Base-by-base conservation (phyloP, 805 yeast genomes). In the Tanozyma kutaoensis region DNA sequence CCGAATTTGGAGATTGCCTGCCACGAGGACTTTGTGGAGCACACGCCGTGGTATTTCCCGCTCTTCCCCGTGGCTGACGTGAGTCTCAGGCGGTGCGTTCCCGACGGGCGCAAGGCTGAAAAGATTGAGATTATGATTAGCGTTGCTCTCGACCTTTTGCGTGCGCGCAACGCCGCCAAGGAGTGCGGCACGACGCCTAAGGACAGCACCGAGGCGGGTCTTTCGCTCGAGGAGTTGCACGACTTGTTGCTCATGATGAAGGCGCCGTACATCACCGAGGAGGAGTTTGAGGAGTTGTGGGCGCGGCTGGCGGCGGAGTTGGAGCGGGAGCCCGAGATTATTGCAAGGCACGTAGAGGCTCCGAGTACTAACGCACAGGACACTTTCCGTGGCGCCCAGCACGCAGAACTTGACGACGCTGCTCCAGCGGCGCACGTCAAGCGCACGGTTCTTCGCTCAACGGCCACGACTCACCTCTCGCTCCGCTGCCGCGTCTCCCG, bases 241-340 rank as follows among this genome's bases (percentile, higher is more conserved):
- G 65, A 67, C 25, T 56, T 72, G 25, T 62, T 75, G 33, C 46
- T 58, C 25, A 37, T 51, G 14, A 48, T 60, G 50, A 58, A 60
- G 35, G 69, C 67, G 7, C 62, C 62, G 2, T 57, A 58, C 28
- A 65, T 64, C 29, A 49, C 64, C 1, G 68, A 61, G 29, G 72
- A 70, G 20, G 91, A 81, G 35, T 80, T 78, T 46, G 76, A 77
- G 37, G 77, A 71, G 32, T 60, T 79, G 32, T 84, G 94, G 94
- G 43, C 45, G 15, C 66, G 70, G 39, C 76, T 76, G n/a, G 43
- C 73, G 3, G 46, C 56, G 20, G 76, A 72, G 39, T 61, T 82
- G 35, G 69, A 70, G 35, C 62, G 58, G 30, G 78, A 76, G 54
- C 76, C 79, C 23, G 81, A 73, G 48, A 64, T 76, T 46, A 71